Percentiles rank a stretch among this genome's conserved stretches.
These are phyloP conservation scores for Arthrocladium fulminans DNA, from an alignment of 2,329 filamentous ascomycete genomes.

Conservation along the genomic window DNA sequence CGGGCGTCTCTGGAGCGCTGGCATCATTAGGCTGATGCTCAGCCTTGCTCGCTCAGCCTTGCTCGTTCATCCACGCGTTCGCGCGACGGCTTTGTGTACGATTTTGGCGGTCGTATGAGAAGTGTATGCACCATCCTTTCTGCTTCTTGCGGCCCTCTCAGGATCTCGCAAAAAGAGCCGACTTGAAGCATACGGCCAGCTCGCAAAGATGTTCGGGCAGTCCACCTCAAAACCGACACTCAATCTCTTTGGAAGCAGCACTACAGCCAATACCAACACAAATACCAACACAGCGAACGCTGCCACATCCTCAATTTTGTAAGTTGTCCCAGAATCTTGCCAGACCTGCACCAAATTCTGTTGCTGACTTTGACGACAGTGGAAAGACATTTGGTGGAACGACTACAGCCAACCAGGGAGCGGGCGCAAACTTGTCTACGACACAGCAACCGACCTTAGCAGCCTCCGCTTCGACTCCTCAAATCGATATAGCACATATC, in stretches of 20 bases:
- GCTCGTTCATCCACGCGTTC: no score
- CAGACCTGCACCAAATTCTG: neutral
- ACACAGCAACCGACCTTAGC: neutral
- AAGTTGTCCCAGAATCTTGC: neutral
- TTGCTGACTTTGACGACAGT: neutral
- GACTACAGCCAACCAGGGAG: neutral
- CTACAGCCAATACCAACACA: conserved; percentile 1
- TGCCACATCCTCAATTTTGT: neutral
- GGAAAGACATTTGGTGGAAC: neutral
- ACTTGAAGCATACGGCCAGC: no score
- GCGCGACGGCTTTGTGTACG: no score
- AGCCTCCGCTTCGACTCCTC: conserved; percentile 56
- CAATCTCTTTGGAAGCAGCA: conserved; percentile 4
- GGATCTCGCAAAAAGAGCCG: no score
- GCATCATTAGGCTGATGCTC: no score
- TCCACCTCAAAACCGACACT: neutral
- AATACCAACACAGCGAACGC: neutral
- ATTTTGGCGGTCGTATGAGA: no score
- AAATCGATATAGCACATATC: conserved; percentile 69
- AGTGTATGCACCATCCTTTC: no score
- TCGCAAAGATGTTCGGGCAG: neutral
- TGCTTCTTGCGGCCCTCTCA: no score
- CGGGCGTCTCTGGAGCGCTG: no score
- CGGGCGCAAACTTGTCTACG: neutral
- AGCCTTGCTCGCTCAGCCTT: neutral